Conservation (phyloP, 495 filamentous ascomycete species). For the Trichoderma asperelloides region DNA sequence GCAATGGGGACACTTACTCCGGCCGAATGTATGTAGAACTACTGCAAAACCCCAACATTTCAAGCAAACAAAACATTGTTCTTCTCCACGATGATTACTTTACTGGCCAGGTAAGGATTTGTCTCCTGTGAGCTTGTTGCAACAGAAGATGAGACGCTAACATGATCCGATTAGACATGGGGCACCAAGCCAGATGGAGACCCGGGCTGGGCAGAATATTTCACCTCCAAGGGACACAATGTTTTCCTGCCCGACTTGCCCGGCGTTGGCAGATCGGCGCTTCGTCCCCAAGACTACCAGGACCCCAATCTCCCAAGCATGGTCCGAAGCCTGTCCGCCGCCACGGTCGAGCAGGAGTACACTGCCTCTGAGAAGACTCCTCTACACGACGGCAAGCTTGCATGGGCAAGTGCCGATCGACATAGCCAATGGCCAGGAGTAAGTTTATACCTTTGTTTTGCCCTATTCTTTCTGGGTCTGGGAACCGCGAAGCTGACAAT, state of each 20-base stretch:
- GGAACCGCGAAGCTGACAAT: background rate
- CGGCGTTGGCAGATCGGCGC: constrained; percentile 21
- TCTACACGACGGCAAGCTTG: constrained; percentile 3
- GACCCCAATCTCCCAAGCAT: constrained; percentile 8
- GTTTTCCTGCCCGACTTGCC: constrained; percentile 40
- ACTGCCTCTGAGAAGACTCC: constrained; percentile 26
- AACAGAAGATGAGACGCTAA: background rate
- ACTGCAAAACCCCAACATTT: too few relatives aligned
- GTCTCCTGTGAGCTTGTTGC: background rate
- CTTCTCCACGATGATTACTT: constrained; percentile 9
- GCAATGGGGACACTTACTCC: too few relatives aligned
- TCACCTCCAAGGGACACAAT: constrained; percentile 34
- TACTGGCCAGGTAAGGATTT: constrained; percentile 4
- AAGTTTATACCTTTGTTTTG: constrained; percentile 6
- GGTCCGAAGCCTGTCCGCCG: background rate
- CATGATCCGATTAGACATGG: constrained; percentile 1
- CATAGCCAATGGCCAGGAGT: constrained; percentile 50
- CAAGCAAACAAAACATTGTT: background rate
- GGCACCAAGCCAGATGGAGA: constrained; percentile 39
- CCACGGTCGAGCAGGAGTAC: constrained; percentile 23
- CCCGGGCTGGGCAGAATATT: constrained; percentile 40
- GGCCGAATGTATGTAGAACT: too few relatives aligned
- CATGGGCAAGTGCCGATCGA: constrained; percentile 34
- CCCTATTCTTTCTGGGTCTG: background rate
- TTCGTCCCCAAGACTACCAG: constrained; percentile 9